These are phyloP conservation scores for Aspergillus eucalypticola DNA, from an alignment of 2,329 filamentous ascomycete species.

Conservation along the genomic window DNA sequence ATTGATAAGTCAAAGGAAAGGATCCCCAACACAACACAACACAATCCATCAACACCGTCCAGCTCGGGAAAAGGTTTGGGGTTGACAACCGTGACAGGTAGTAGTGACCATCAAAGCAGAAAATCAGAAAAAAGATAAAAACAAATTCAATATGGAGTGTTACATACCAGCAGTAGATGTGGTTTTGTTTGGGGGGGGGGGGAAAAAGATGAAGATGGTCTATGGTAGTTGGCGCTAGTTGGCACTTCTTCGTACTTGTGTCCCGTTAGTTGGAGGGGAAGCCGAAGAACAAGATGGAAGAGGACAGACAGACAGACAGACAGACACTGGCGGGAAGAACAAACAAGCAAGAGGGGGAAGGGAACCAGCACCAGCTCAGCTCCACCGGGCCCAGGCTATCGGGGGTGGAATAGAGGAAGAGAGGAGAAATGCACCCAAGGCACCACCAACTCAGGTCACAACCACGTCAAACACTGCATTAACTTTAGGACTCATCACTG, in stretches of 20 bases:
- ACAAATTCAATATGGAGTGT: not conserved
- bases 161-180: too few species aligned
- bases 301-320: not conserved
- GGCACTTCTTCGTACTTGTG: too few species aligned
- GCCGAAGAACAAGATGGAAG: not conserved
- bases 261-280: too few species aligned
- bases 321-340: not conserved
- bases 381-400: conserved; percentile 5
- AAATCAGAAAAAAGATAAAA: not conserved
- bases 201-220: too few species aligned
- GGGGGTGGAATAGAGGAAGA: not conserved
- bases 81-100: too few species aligned
- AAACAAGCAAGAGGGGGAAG: not conserved
- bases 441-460: not conserved
- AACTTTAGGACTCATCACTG: not conserved
- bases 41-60: not conserved
- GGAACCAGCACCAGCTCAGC: conserved; percentile 1
- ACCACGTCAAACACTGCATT: not conserved
- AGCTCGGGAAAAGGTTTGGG: not conserved
- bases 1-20: not conserved
- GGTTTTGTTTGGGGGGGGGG: too few species aligned
- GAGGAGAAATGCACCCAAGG: too few species aligned
- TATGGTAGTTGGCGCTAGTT: not conserved
- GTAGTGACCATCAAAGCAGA: too few species aligned
- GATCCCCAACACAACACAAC: not conserved